Conservation (phyloP, 116 monocot species). For the Zostera marina region DNA sequence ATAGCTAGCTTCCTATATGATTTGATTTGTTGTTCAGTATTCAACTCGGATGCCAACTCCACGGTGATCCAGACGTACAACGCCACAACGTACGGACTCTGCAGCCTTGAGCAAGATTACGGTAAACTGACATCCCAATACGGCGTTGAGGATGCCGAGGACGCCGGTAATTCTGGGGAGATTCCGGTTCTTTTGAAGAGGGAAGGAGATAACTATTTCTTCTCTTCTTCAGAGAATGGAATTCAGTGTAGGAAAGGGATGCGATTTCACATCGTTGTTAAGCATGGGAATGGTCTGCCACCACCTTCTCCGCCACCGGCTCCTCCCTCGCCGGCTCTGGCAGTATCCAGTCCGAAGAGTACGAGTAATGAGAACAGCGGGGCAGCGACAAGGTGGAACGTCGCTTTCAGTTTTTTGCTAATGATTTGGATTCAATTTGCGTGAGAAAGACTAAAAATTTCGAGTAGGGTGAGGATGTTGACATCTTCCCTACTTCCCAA, state of each 20-base stretch:
- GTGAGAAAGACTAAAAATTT: no score
- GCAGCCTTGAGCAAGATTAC: constrained; percentile 39
- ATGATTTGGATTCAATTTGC: no score
- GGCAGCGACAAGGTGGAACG: no score
- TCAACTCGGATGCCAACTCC: constrained; percentile 37
- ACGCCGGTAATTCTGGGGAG: constrained; percentile 1
- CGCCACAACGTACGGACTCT: constrained; percentile 41
- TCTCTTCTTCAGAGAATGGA: constrained; percentile 48
- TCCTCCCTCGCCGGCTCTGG: not conserved
- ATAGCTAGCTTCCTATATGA: not conserved
- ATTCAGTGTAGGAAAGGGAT: constrained; percentile 44
- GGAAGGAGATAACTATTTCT: constrained; percentile 50
- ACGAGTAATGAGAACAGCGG: no score
- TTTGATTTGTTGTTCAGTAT: constrained; percentile 24
- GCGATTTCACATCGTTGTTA: constrained; percentile 38
- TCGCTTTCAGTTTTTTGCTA: no score
- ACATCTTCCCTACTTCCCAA: no score
- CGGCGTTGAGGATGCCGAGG: constrained; percentile 5
- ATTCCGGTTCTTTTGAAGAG: constrained; percentile 33
- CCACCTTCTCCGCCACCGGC: constrained; percentile 5
- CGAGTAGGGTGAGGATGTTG: no score
- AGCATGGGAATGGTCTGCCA: constrained; percentile 27
- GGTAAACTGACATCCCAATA: constrained; percentile 18
- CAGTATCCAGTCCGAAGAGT: no score
- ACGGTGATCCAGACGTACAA: constrained; percentile 70